A percentile compares a stretch with the other conserved stretches of the same genome.
These are phyloP conservation scores for Chenopodium formosanum DNA, from an alignment of 148 eudicot species.

Conservation along the genomic window DNA sequence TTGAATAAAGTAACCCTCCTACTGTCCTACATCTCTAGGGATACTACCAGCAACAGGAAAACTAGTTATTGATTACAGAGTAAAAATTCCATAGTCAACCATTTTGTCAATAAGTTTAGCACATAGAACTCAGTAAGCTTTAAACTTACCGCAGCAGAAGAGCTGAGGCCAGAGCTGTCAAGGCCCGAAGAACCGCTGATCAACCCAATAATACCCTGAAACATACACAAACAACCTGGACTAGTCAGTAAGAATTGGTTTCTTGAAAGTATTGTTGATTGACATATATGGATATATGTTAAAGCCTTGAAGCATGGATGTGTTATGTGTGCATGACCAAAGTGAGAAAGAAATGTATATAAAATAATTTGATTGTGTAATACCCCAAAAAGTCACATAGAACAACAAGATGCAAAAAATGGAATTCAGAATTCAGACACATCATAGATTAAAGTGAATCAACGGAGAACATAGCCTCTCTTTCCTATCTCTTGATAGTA, in stretches of 20 bases:
- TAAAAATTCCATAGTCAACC: not conserved
- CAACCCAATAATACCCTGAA: constrained; percentile 85
- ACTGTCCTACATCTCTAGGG: not conserved
- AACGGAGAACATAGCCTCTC: too few species aligned
- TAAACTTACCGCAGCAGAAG: constrained; percentile 96
- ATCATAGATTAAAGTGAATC: too few species aligned
- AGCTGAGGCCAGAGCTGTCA: constrained; percentile 99
- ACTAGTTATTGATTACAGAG: not conserved
- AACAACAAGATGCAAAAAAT: too few species aligned
- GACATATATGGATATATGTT: not conserved
- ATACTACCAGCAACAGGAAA: not conserved
- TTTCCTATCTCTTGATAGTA: too few species aligned
- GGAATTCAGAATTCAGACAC: too few species aligned
- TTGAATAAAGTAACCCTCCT: not conserved
- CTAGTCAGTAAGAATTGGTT: not conserved
- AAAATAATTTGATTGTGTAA: not conserved
- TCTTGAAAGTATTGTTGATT: not conserved
- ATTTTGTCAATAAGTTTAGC: not conserved
- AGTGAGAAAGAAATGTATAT: not conserved
- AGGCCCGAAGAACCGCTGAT: constrained; percentile 78
- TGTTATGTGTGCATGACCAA: not conserved
- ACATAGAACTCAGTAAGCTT: constrained; percentile 1
- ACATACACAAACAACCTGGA: constrained; percentile 18
- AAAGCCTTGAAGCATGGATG: not conserved
- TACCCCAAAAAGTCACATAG: too few species aligned